Base-by-base conservation (phyloP, 2,329 filamentous ascomycete genomes). In the Aureobasidium sp. region DNA sequence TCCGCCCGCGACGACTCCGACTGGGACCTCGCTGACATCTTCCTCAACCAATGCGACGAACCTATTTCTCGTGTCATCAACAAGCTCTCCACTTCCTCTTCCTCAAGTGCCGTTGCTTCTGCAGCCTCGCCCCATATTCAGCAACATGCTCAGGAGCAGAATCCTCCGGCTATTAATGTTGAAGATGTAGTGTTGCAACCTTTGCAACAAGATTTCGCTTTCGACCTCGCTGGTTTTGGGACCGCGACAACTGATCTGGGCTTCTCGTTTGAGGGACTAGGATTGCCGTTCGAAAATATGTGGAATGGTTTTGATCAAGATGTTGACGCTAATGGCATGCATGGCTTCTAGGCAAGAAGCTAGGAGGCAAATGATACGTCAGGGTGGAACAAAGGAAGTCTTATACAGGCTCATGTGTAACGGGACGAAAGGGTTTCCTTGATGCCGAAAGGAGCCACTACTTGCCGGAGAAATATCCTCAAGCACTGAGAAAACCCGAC, bases 1-100 rank as follows among this genome's bases (percentile, higher is more conserved):
- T 50, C 57, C 13, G 57, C 57, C 27, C 57, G 57, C n/a, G 57
- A 61, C 9, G 46, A 46, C n/a, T 20, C 23, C 10, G 17, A 29
- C 26, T 61, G 57, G 57, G 57, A 61, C 13, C 41, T 61, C 2
- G 57, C 57, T 6, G 57, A 61, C 36, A 61, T 61, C 13, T 61
- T 61, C 57, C 57, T 61, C n/a, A 61, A 52, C 5, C 57, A 61
- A 51, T 61, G 57, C 47, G 57, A 61, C 29, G 57, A 61, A 20
- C 57, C 57, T 8, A 61, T 61, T 20, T 61, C 57, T 15, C 44
- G 57, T 3, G 47, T 61, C 23, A 50, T 52, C 27, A 37, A 26
- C 36, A 58, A 58, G 39, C 32, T 58, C 0, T 36, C 37, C 15
- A 42, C 37, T n/a, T 4, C 44, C 9, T 10, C 27, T 9, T 12